A percentile compares a stretch with the other conserved stretches of the same genome.
phyloP scores from a whole-genome alignment of 495 filamentous ascomycete species.

The Margaritispora aquatica region DNA sequence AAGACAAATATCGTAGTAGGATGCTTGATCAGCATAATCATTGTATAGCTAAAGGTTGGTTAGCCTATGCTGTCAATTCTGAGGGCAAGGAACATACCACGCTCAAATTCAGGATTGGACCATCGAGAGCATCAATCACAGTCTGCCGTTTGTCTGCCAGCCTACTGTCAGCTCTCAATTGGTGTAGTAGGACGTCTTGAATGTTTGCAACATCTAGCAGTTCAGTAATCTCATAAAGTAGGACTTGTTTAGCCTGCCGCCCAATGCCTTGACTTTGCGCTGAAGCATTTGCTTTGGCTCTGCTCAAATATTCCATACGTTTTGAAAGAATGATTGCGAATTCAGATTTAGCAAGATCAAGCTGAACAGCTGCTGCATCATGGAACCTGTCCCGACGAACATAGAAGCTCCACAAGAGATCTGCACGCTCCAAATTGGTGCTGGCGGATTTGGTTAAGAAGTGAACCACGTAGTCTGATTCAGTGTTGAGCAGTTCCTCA shows the following conservation, averaged over 20 bases:
- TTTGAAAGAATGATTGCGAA: conserved; percentile 69
- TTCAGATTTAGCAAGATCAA: conserved; percentile 71
- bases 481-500: conserved; percentile 74
- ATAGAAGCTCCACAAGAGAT: conserved; percentile 90
- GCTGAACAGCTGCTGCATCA: conserved; percentile 80
- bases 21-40: conserved; percentile 75
- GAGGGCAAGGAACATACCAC: conserved; percentile 47
- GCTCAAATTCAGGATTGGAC: conserved; percentile 63
- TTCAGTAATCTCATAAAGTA: conserved; percentile 76
- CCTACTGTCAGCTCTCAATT: conserved; percentile 65
- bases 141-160: conserved; percentile 51
- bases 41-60: conserved; percentile 69
- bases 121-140: conserved; percentile 62
- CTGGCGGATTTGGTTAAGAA: conserved; percentile 72
- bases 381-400: conserved; percentile 71
- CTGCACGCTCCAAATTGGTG: conserved; percentile 66
- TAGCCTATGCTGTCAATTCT: conserved; percentile 22
- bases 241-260: conserved; percentile 66
- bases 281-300: conserved; percentile 80
- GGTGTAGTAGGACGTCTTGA: conserved; percentile 84
- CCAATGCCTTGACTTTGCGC: conserved; percentile 64
- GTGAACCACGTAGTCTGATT: conserved; percentile 77
- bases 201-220: conserved; percentile 91
- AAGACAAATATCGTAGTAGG: conserved; percentile 88
- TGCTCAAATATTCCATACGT: conserved; percentile 82